Evolutionary conservation across 2,329 filamentous ascomycete species (phyloP).

Genomic region (Onygenales sp.): DNA sequence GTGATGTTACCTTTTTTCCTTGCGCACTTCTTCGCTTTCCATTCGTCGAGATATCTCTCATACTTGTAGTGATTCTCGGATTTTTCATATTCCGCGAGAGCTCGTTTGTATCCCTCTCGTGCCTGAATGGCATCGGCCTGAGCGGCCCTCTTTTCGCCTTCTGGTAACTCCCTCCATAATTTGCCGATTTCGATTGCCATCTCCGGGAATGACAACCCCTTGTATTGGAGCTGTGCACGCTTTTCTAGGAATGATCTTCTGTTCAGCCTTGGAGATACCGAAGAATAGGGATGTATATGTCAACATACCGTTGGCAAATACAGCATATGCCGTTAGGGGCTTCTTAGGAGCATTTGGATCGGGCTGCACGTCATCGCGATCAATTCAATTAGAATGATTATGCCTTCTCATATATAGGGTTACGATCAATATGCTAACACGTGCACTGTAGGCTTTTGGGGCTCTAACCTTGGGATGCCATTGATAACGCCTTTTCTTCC

Average conservation of each 20-base stretch:
- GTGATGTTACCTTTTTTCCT: slow-evolving; percentile 3
- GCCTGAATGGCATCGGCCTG: slow-evolving; percentile 2
- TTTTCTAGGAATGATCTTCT: slow-evolving; percentile 3
- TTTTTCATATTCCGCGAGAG: slow-evolving; percentile 3
- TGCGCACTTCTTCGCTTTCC: slow-evolving; percentile 3
- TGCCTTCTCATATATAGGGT: neutral
- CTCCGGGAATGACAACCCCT: slow-evolving; percentile 5
- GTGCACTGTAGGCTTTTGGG: neutral
- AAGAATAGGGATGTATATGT: neutral
- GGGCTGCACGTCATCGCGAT: neutral
- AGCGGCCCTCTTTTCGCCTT: slow-evolving; percentile 4
- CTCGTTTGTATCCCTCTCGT: slow-evolving; percentile 4
- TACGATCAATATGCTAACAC: neutral
- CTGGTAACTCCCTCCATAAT: slow-evolving; percentile 6
- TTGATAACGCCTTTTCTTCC: slow-evolving; percentile 5
- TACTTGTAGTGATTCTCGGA: slow-evolving; percentile 3
- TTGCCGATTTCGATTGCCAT: slow-evolving; percentile 8
- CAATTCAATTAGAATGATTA: neutral
- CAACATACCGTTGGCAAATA: slow-evolving; percentile 6
- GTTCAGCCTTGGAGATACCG: neutral
- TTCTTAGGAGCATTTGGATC: slow-evolving; percentile 8
- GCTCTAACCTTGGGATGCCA: slow-evolving; percentile 7
- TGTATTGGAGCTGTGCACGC: slow-evolving; percentile 4
- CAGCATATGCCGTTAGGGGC: slow-evolving; percentile 6
- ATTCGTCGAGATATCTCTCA: slow-evolving; percentile 4